Conservation (phyloP, 345 rosid genomes). For the Populus alba region DNA sequence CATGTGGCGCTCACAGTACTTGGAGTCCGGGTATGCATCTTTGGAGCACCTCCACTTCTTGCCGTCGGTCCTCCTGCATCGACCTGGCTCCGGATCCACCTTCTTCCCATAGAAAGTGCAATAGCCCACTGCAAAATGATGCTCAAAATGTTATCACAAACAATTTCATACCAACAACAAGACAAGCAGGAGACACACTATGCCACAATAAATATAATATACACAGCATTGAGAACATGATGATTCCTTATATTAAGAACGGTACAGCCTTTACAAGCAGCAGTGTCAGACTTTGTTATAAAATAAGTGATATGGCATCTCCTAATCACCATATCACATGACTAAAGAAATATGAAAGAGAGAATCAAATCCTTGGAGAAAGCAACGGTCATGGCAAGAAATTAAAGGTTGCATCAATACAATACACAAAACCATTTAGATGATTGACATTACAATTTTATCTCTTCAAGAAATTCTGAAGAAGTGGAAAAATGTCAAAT, state of each 20-base stretch:
- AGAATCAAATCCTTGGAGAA: conserved; percentile 9
- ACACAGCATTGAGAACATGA: not conserved
- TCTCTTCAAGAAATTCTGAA: conserved; percentile 4
- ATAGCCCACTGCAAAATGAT: conserved; percentile 42
- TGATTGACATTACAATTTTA: not conserved
- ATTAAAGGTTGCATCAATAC: not conserved
- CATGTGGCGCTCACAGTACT: conserved; percentile 99
- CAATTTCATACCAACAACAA: not conserved
- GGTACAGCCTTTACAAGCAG: not conserved
- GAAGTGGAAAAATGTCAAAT: conserved; percentile 1
- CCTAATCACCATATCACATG: conserved; percentile 22
- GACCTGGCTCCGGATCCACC: conserved; percentile 34
- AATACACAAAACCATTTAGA: not conserved
- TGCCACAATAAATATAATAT: conserved; percentile 1
- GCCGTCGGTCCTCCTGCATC: conserved; percentile 38
- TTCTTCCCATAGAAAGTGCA: conserved; percentile 51
- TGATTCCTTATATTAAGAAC: not conserved
- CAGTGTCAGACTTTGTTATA: conserved; percentile 3
- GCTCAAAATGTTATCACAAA: conserved; percentile 11
- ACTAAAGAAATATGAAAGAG: conserved; percentile 13
- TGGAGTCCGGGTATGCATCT: conserved; percentile 58
- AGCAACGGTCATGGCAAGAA: not conserved
- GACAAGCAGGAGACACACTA: not conserved
- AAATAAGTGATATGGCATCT: conserved; percentile 18
- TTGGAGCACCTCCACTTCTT: conserved; percentile 43